phyloP scores from a whole-genome alignment of 78 protist species.

The Mastigamoeba balamuthi region DNA sequence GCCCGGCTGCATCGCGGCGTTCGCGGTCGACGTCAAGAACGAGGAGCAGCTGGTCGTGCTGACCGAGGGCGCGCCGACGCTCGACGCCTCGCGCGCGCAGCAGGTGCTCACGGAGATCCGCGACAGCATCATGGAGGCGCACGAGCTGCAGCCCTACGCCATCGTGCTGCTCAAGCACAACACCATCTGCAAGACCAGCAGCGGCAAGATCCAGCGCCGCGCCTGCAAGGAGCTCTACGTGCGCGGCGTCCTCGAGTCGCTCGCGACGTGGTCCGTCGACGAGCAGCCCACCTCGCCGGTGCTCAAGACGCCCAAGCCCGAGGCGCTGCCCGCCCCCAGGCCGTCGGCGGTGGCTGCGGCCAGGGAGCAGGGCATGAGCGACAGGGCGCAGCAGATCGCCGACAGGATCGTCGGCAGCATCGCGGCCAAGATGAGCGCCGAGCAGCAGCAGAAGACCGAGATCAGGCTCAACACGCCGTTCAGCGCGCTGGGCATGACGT shows the following conservation, averaged over 20 bases:
- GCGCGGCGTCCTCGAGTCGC: background rate
- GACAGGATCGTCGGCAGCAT: background rate
- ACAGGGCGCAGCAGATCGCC: background rate
- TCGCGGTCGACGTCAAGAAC: background rate
- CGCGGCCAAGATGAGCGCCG: background rate
- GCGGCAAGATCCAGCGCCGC: background rate
- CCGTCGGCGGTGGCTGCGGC: too few species aligned
- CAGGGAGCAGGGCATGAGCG: too few species aligned
- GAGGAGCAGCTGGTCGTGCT: background rate
- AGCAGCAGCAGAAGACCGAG: background rate
- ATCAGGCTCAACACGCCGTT: background rate
- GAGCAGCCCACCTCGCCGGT: background rate
- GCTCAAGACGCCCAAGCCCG: background rate
- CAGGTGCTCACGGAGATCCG: background rate
- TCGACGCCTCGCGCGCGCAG: background rate
- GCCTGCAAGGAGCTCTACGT: background rate
- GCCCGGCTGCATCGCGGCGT: background rate
- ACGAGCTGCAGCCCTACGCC: background rate
- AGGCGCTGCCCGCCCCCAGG: too few species aligned
- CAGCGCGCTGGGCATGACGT: background rate
- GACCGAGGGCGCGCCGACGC: background rate
- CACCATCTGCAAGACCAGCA: background rate
- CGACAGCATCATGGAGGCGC: background rate
- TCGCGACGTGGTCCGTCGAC: background rate
- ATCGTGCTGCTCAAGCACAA: background rate